Percentiles rank a stretch among this genome's conserved stretches.
phyloP scores from a whole-genome alignment of 176 grass and related monocot genomes.

The Melocanna baccifera region DNA sequence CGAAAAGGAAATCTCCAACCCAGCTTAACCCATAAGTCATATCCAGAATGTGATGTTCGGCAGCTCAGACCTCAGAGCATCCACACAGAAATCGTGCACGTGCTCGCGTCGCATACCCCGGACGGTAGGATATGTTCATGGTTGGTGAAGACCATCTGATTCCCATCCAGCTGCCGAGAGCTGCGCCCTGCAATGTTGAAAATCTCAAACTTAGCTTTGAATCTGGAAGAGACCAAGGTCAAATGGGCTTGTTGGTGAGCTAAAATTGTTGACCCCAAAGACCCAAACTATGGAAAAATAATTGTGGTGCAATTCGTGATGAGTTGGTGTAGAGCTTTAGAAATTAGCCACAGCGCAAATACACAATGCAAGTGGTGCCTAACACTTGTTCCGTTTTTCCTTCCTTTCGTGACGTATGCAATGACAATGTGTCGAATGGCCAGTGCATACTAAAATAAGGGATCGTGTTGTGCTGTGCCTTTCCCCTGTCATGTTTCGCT shows the following conservation, averaged over 20 bases:
- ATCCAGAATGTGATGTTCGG: neutral
- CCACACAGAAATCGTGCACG: neutral
- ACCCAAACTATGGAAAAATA: neutral
- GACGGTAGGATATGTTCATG: neutral
- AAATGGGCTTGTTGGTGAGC: slow-evolving; percentile 19
- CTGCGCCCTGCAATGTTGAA: neutral
- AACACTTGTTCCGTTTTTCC: neutral
- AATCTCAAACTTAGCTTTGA: neutral
- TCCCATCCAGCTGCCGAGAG: neutral
- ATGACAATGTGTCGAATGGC: neutral
- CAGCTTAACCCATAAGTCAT: neutral
- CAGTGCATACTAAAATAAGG: neutral
- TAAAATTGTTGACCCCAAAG: slow-evolving; percentile 19
- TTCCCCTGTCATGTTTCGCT: neutral
- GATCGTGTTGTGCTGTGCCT: neutral
- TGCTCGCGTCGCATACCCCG: neutral
- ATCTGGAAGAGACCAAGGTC: neutral
- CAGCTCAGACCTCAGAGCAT: neutral
- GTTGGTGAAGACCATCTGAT: neutral
- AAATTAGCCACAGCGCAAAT: neutral
- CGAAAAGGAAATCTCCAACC: too few species aligned
- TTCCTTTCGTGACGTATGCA: neutral
- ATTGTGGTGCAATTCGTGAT: neutral
- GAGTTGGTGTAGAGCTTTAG: slow-evolving; percentile 23
- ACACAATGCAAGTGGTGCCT: neutral